These are phyloP conservation scores for Diaporthe destruens DNA, from an alignment of 2,329 filamentous ascomycete genomes.

Conservation along the genomic window DNA sequence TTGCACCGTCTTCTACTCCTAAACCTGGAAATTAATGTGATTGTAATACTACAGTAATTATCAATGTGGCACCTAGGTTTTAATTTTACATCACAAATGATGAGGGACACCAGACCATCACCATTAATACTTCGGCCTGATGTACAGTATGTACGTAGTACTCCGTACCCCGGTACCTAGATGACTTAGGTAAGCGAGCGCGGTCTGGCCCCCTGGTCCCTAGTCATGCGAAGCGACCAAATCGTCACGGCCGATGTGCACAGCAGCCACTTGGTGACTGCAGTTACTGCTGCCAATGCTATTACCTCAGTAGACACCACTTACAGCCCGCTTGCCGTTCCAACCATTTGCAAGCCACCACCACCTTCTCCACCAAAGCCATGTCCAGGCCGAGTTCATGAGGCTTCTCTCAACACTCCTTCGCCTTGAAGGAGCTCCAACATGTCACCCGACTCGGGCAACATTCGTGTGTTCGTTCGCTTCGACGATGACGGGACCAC, in stretches of 20 bases:
- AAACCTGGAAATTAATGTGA: no score
- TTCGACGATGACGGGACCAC: constrained; percentile 84
- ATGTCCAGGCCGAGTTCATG: constrained; percentile 41
- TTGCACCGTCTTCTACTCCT: no score
- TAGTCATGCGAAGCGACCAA: constrained; percentile 6
- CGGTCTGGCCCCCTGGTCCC: not conserved
- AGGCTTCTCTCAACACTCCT: constrained; percentile 46
- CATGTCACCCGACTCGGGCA: constrained; percentile 68
- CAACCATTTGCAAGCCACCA: constrained; percentile 1
- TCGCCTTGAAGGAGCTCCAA: constrained; percentile 52
- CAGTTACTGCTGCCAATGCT: not conserved
- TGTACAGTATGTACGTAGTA: no score
- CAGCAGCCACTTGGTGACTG: no score
- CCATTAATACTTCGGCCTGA: not conserved
- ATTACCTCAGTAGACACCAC: constrained; percentile 22
- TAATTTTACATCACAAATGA: no score
- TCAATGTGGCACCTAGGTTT: no score
- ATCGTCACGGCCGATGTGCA: not conserved
- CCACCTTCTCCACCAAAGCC: constrained; percentile 20
- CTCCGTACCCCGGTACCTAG: not conserved
- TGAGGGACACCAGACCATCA: not conserved
- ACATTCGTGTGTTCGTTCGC: constrained; percentile 94
- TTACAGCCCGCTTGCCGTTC: constrained; percentile 7
- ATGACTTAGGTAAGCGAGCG: constrained; percentile 14
- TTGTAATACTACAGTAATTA: no score